Evolutionary conservation across 345 rosid genomes (phyloP).

Genomic region (Boechera stricta): DNA sequence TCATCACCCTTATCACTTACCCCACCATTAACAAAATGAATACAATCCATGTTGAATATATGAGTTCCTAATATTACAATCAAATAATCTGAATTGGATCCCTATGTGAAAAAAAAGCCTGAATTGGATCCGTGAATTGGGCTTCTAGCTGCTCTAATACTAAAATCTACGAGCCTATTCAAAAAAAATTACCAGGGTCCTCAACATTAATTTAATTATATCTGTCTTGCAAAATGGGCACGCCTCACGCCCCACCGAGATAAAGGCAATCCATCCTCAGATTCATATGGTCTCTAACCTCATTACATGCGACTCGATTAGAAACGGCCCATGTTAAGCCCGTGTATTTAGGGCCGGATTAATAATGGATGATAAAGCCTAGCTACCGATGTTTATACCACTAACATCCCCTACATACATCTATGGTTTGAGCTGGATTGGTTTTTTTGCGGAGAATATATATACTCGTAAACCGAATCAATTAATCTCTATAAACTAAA

Average conservation of each 20-base stretch:
- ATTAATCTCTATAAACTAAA: not conserved
- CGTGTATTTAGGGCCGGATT: not conserved
- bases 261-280: too few relatives aligned
- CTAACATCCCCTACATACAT: not conserved
- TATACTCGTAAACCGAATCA: not conserved
- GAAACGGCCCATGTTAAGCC: conserved; percentile 9
- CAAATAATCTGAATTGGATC: not conserved
- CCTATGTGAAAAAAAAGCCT: not conserved
- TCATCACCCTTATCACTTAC: not conserved
- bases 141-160: not conserved
- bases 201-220: not conserved
- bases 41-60: not conserved
- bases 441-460: not conserved
- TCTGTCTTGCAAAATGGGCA: not conserved
- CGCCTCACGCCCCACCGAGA: too few relatives aligned
- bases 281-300: not conserved
- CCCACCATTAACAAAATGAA: not conserved
- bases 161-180: not conserved
- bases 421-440: not conserved
- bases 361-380: not conserved
- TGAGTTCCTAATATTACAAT: not conserved
- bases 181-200: not conserved
- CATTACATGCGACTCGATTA: not conserved
- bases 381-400: not conserved
- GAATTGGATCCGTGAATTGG: not conserved